These are phyloP conservation scores for Cicer chorassanicum DNA, from an alignment of 306 rosid genomes.

Conservation along the genomic window DNA sequence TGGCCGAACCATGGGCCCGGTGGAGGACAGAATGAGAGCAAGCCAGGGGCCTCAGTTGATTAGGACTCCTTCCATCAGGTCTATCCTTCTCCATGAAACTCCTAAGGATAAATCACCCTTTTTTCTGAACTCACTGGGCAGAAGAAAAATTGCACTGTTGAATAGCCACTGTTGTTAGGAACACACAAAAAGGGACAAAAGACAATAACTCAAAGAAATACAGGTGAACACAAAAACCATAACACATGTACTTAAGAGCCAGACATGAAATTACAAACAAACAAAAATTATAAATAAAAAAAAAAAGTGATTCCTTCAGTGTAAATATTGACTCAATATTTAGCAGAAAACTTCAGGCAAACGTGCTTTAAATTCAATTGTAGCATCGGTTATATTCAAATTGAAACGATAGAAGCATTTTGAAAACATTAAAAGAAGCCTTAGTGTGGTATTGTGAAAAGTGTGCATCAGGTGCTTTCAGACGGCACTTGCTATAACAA, in stretches of 20 bases:
- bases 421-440: too few relatives aligned
- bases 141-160: neutral
- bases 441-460: too few relatives aligned
- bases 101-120: neutral
- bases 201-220: neutral
- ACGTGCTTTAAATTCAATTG: too few relatives aligned
- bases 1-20: conserved; percentile 93
- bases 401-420: too few relatives aligned
- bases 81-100: conserved; percentile 64
- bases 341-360: too few relatives aligned
- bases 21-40: conserved; percentile 75
- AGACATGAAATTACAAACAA: too few relatives aligned
- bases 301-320: too few relatives aligned
- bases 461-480: too few relatives aligned
- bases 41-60: conserved; percentile 80
- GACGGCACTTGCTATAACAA: too few relatives aligned
- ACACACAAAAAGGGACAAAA: neutral
- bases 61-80: conserved; percentile 72
- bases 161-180: neutral
- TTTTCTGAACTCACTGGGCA: neutral
- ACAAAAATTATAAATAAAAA: too few relatives aligned
- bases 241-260: neutral
- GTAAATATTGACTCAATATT: too few relatives aligned
- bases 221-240: neutral
- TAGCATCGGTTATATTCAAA: too few relatives aligned